Evolutionary conservation across 495 filamentous ascomycete genomes (phyloP), one percentile per base, ranked within the genome.

Genomic region (Podospora comata): DNA sequence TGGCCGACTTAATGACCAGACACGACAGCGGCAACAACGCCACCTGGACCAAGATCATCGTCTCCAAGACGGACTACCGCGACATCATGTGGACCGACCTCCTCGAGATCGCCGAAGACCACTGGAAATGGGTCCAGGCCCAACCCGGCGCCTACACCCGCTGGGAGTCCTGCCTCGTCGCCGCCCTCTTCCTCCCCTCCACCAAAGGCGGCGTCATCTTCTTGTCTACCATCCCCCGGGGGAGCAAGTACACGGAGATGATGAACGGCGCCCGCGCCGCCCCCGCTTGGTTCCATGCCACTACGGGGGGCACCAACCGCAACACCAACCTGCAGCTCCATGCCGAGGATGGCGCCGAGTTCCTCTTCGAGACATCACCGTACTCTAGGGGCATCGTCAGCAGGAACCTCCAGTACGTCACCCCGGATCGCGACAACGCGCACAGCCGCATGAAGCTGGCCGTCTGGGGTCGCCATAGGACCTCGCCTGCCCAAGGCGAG

Each of bases 21-120:
- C 15, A 18, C 54, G 54, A 20, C 54, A 56, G 6, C 4, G 54
- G 54, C 54, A 13, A 0, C 54, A 56, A 56, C 16, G 54, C 54
- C 54, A 56, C 54, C 54, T 56, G 54, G 54, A 56, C 54, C 54
- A 56, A 56, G 11, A 56, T 0, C 54, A 13, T 56, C 54, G 19
- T 20, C 54, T 18, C 54, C 54, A 56, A 18, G 4, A 56, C 15
- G 5, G 54, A 56, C 54, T 56, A 56, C 54, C 54, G 54, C 54
- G 15, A 56, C 54, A 56, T 56, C 54, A 56, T 56, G 54, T 56
- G 54, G 54, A 56, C 54, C 54, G 54, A 56, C 19, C 54, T 56
- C 54, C 54, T 56, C 19, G 6, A 6, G 0, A 19, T 56, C 54
- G 54, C 54, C 54, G 19, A 4, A 6, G 19, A 56, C 54, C 54